Evolutionary conservation across 352 stramenopile genomes (phyloP).

Genomic region (Phytophthora hibernalis): DNA sequence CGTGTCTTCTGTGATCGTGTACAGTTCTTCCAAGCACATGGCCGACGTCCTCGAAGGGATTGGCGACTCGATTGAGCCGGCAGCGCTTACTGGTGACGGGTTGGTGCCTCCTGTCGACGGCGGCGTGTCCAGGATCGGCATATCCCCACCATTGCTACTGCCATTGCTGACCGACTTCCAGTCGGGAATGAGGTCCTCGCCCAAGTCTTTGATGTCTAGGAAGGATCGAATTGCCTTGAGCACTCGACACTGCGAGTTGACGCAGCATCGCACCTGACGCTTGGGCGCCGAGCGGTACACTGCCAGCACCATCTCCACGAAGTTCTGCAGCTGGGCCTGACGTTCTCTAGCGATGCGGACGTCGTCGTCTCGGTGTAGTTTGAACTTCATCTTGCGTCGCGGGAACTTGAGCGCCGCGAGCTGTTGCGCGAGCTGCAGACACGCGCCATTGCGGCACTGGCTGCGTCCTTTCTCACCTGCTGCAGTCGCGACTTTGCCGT

Average conservation of each 20-base stretch:
- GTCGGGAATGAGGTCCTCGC: conserved; percentile 27
- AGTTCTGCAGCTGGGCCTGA: conserved; percentile 51
- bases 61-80: conserved; percentile 28
- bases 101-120: conserved; percentile 11
- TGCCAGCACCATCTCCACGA: conserved; percentile 57
- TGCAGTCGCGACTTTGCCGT: conserved; percentile 1
- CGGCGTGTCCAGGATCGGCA: conserved; percentile 35
- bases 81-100: conserved; percentile 6
- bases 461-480: conserved; percentile 16
- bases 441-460: conserved; percentile 54
- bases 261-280: conserved; percentile 65
- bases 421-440: conserved; percentile 43
- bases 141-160: conserved; percentile 21
- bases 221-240: conserved; percentile 57
- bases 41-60: conserved; percentile 30
- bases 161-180: conserved; percentile 32
- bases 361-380: conserved; percentile 32
- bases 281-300: conserved; percentile 55
- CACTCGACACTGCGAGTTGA: conserved; percentile 57
- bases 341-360: conserved; percentile 49
- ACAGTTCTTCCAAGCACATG: conserved; percentile 55
- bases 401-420: conserved; percentile 66
- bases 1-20: conserved; percentile 63
- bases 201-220: conserved; percentile 46
- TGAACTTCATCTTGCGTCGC: conserved; percentile 42